These are phyloP conservation scores for Salix arbutifolia DNA, from an alignment of 345 rosid genomes.

Conservation along the genomic window DNA sequence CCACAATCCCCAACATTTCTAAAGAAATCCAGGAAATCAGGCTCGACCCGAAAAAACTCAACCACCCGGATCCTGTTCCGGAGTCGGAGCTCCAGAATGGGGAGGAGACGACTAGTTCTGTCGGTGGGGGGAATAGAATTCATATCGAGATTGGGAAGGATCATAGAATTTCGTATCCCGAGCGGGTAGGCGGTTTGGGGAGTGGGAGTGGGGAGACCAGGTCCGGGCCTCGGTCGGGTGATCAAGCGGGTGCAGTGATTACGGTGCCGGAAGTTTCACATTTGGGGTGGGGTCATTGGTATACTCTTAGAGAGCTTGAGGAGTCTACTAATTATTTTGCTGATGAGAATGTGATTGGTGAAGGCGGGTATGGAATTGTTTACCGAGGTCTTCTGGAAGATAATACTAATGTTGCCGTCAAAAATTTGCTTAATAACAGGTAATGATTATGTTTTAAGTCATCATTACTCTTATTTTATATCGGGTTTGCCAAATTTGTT, in stretches of 20 bases:
- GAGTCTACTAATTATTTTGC: conserved; percentile 64
- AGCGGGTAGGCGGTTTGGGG: conserved; percentile 47
- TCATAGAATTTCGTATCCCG: conserved; percentile 75
- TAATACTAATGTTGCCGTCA: conserved; percentile 64
- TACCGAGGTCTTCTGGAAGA: conserved; percentile 72
- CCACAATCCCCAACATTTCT: conserved; percentile 63
- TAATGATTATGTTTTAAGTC: conserved; percentile 4
- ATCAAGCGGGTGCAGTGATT: conserved; percentile 33
- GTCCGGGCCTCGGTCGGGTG: conserved; percentile 41
- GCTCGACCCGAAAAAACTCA: conserved; percentile 39
- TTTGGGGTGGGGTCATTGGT: conserved; percentile 99
- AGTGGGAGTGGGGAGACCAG: conserved; percentile 49
- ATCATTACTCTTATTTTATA: background rate
- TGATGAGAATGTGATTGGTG: conserved; percentile 83
- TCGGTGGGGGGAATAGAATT: conserved; percentile 43
- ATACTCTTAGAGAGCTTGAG: conserved; percentile 88
- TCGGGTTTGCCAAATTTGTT: no score
- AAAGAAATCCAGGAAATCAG: conserved; percentile 78
- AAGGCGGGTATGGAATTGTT: conserved; percentile 97
- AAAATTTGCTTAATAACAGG: conserved; percentile 89
- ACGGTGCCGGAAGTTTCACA: conserved; percentile 89
- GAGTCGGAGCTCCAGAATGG: conserved; percentile 31
- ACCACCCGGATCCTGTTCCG: conserved; percentile 47
- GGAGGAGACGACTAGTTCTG: conserved; percentile 39
- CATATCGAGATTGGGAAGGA: conserved; percentile 87